Evolutionary conservation across 73 alveolate genomes (phyloP).

Genomic region (Uronychia binucleata): DNA sequence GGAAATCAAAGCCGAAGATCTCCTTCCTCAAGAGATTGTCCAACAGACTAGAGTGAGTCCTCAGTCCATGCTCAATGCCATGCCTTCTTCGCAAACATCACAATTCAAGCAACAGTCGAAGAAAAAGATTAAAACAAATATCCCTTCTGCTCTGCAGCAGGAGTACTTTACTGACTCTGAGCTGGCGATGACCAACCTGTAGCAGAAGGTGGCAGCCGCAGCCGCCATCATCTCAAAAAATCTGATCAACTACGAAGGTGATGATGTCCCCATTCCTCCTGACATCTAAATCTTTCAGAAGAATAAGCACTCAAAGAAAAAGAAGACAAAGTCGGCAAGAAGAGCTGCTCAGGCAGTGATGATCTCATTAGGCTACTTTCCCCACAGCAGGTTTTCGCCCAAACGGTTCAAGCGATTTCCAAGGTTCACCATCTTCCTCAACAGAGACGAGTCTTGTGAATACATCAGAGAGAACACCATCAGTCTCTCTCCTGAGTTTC

Average conservation of each 20-base stretch:
- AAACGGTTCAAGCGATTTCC: constrained; percentile 66
- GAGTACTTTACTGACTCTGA: background rate
- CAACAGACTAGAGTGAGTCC: background rate
- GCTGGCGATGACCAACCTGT: background rate
- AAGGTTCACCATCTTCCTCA: constrained; percentile 57
- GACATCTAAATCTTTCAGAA: background rate
- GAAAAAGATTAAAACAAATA: background rate
- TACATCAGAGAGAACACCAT: constrained; percentile 50
- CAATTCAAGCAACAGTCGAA: background rate
- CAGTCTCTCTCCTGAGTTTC: constrained; percentile 57
- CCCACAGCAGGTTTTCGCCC: constrained; percentile 29
- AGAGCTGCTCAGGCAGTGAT: background rate
- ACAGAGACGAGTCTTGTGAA: constrained; percentile 37
- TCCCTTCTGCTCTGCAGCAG: background rate
- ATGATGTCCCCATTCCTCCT: constrained; percentile 1
- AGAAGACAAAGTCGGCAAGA: background rate
- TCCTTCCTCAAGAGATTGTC: background rate
- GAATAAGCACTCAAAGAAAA: background rate
- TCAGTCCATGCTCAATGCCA: background rate
- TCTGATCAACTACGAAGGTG: background rate
- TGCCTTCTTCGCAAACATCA: background rate
- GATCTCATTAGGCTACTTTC: background rate
- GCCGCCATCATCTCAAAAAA: background rate
- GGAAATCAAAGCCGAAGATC: background rate
- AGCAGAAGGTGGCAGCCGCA: background rate